Evolutionary conservation across 2,329 filamentous ascomycete genomes (phyloP), one percentile per base, ranked within the genome.

Genomic region (Pseudogymnoascus sp.): DNA sequence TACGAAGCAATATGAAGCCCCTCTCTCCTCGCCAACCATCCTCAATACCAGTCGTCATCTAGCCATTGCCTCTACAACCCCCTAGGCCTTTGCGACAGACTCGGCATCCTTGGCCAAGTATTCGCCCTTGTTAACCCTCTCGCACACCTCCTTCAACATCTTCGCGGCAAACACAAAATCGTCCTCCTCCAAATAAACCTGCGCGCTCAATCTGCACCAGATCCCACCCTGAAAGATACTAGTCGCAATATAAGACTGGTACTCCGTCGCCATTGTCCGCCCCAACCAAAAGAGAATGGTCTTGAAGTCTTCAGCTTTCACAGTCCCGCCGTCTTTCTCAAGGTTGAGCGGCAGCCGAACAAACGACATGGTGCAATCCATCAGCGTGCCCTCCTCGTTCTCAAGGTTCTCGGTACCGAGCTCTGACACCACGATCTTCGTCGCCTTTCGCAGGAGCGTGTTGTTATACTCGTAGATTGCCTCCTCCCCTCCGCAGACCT

Each of bases 131-230:
- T 75, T 76, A 33, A 82, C 80, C 67, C 80, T 76, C 44, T 78
- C 77, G 69, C 82, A 86, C 4, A 89, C 68, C 35, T 78, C 76
- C 57, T 73, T 72, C 53, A 74, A 53, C 6, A 50, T 65, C 19
- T 67, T 72, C 0, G 81, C 90, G 3, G 82, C 81, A 83, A 84
- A 90, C 72, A 88, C 83, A 71, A 95, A 96, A 74, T 97, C 92
- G 11, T 80, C 80, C 67, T 87, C 73, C 26, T 91, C 90, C n/a
- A 97, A 76, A 73, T 95, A 97, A 0, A 95, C 82, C 79, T 96
- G 92, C 13, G 84, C 90, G 72, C 89, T 92, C 59, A 96, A 71
- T 60, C 93, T 79, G 0, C 82, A 79, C 89, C 89, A 96, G 73
- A 87, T 83, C 62, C 80, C 79, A 0, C 81, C 82, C 0, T 76